Evolutionary conservation across 1,284 basidiomycete genomes (phyloP).

Genomic region (Phellopilus nigrolimitatus): DNA sequence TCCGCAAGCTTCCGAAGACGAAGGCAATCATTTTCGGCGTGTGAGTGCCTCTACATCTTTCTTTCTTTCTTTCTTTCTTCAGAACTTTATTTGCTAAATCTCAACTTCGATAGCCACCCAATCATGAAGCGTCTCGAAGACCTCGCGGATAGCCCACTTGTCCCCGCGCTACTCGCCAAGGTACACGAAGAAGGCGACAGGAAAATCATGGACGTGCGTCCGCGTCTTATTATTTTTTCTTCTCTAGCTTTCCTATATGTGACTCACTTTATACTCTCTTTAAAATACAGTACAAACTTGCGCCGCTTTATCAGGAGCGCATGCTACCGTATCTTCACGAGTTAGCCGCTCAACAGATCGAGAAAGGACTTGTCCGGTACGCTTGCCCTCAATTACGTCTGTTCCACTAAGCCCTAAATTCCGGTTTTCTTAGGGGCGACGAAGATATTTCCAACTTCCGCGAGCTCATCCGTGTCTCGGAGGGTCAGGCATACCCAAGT

Average conservation of each 20-base stretch:
- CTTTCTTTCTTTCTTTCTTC: not conserved
- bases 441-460: slow-evolving; percentile 29
- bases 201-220: slow-evolving; percentile 31
- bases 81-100: not conserved
- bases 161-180: slow-evolving; percentile 35
- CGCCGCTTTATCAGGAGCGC: slow-evolving; percentile 30
- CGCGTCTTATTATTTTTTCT: not conserved
- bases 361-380: slow-evolving; percentile 33
- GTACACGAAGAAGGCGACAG: slow-evolving; percentile 32
- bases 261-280: not conserved
- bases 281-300: slow-evolving; percentile 31
- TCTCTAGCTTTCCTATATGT: too few species aligned
- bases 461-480: slow-evolving; percentile 22
- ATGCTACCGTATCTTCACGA: slow-evolving; percentile 35
- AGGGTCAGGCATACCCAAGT: slow-evolving; percentile 21
- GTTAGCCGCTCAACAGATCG: slow-evolving; percentile 33
- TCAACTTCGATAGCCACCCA: slow-evolving; percentile 29
- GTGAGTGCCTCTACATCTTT: slow-evolving; percentile 21
- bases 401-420: not conserved
- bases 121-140: slow-evolving; percentile 34
- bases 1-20: slow-evolving; percentile 37
- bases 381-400: not conserved
- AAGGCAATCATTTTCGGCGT: slow-evolving; percentile 38
- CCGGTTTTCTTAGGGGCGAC: slow-evolving; percentile 21
- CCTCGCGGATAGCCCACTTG: slow-evolving; percentile 34